Percentiles rank a stretch among this genome's conserved stretches.
phyloP scores from a whole-genome alignment of 768 basidiomycete species.

The Lactarius evosmus region DNA sequence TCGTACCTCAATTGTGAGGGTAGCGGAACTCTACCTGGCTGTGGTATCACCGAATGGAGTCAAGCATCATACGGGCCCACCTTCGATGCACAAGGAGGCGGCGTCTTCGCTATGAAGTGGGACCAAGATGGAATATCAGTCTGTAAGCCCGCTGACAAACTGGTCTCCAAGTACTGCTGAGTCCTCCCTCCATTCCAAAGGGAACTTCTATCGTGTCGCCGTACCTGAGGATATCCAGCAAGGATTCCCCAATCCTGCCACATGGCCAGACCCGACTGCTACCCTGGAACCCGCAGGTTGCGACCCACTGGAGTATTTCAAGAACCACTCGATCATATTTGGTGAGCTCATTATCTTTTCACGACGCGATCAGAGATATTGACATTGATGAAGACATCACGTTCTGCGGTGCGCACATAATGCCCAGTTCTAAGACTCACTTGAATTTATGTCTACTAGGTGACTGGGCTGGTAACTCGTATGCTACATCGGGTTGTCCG shows the following conservation, averaged over 20 bases:
- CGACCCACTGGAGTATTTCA: constrained; percentile 55
- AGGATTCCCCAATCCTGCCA: constrained; percentile 60
- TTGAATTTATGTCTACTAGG: constrained; percentile 39
- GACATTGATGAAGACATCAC: constrained; percentile 58
- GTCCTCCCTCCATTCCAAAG: constrained; percentile 36
- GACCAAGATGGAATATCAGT: constrained; percentile 71
- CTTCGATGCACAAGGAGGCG: constrained; percentile 77
- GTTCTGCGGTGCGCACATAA: constrained; percentile 58
- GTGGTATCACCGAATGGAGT: constrained; percentile 77
- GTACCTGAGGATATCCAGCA: constrained; percentile 62
- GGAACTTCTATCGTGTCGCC: constrained; percentile 80
- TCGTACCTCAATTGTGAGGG: constrained; percentile 54
- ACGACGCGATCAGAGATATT: constrained; percentile 3
- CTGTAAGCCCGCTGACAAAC: constrained; percentile 48
- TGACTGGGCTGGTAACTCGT: constrained; percentile 84
- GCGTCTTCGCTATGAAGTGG: constrained; percentile 90
- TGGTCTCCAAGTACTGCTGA: background rate
- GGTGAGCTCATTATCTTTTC: constrained; percentile 43
- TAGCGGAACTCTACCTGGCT: constrained; percentile 55
- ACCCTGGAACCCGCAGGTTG: constrained; percentile 52
- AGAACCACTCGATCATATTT: constrained; percentile 71
- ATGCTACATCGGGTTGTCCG: constrained; percentile 68
- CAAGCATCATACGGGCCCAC: constrained; percentile 78
- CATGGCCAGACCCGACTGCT: constrained; percentile 70
- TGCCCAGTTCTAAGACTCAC: constrained; percentile 12